phyloP scores from a whole-genome alignment of 345 rosid genomes.

The Schrenkiella parvula region DNA sequence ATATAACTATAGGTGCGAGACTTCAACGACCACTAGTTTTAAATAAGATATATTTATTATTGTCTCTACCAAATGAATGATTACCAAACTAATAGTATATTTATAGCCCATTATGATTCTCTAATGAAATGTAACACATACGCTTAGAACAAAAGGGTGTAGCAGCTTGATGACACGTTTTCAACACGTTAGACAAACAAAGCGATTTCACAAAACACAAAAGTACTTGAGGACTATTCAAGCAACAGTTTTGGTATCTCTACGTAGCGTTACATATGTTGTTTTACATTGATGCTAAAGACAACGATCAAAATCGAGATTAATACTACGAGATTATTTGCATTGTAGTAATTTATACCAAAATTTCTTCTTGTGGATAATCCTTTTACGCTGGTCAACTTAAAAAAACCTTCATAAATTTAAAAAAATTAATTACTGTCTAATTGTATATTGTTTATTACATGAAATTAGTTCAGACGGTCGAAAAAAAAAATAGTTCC shows the following conservation, averaged over 20 bases:
- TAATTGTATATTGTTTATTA: not conserved
- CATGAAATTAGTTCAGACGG: not conserved
- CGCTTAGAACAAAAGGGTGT: not conserved
- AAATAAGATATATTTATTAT: not conserved
- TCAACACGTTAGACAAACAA: not conserved
- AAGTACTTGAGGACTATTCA: not conserved
- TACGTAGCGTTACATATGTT: not conserved
- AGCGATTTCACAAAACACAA: not conserved
- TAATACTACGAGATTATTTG: not conserved
- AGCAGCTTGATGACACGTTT: constrained; percentile 8
- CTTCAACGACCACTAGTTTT: not conserved
- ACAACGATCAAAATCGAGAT: not conserved
- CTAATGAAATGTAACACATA: not conserved
- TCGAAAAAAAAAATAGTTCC: no score
- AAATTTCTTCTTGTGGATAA: not conserved
- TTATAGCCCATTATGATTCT: not conserved
- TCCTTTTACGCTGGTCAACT: not conserved
- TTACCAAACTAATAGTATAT: not conserved
- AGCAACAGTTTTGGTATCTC: not conserved
- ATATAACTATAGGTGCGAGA: not conserved
- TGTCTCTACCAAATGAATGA: not conserved
- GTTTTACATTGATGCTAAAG: not conserved
- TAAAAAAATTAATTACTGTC: not conserved
- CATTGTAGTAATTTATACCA: not conserved
- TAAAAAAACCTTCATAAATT: not conserved